Base-by-base conservation (phyloP, 2,329 filamentous ascomycete species). In the Pezicula radicicola region DNA sequence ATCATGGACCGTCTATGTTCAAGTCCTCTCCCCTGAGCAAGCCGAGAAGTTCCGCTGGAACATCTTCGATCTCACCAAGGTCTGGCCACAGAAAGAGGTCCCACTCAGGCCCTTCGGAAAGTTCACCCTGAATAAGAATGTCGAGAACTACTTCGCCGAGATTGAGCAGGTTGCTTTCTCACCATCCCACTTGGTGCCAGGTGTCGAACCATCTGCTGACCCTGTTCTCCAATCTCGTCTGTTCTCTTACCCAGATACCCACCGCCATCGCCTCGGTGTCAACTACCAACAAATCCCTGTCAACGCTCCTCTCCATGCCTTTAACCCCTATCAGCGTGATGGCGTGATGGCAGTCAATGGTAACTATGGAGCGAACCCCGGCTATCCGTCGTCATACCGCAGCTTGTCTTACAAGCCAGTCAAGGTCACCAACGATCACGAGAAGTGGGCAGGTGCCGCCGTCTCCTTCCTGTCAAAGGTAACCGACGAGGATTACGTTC, bases 291-390 rank as follows among this genome's bases (percentile, higher is more conserved):
- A 83, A 62, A 67, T 83, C 2, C 80, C 80, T 0, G 74, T 81
- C 54, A 68, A 70, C 50, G 57, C 63, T 57, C 56, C 70, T 60
- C 74, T 72, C 68, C 73, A 63, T 71, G 73, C 73, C 70, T 76
- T 80, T 75, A 76, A 87, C 60, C 87, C 87, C 57, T 88, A 84
- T 75, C 86, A 90, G 67, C 82, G 88, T 55, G 87, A 91, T 63
- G 88, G 88, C 15, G 65, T 68, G 53, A 91, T 90, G 85, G 80
- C 84, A 52, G 75, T 83, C 64, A 87, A 90, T 70, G 74, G 73
- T 51, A 85, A 85, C 70, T 82, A 84, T 60, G 81, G 81, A 48
- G 72, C 73, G 21, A 78, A 83, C 63, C 79, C 80, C 9, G 81
- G 80, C 68, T 86, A 85, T 61, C 72, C 74, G 18, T 76, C 74